Evolutionary conservation across 148 eudicot genomes (phyloP).

Genomic region (Rhododendron molle): DNA sequence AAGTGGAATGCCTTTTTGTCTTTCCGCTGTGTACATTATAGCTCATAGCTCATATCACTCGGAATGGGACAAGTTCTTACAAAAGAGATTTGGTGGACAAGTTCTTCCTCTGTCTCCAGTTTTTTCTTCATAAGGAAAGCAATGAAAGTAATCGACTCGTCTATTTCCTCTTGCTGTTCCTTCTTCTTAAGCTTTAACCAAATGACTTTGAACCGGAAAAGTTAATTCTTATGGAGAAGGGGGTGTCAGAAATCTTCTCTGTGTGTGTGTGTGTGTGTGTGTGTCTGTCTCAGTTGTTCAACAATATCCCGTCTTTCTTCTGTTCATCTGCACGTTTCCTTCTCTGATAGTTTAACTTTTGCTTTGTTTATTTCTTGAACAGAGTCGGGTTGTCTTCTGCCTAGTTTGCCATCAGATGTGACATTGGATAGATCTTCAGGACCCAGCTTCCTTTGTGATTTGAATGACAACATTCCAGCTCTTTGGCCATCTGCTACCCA

Average conservation of each 20-base stretch:
- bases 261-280: neutral
- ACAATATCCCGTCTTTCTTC: neutral
- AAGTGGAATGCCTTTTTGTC: neutral
- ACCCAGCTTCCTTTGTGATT: slow-evolving; percentile 82
- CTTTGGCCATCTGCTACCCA: slow-evolving; percentile 87
- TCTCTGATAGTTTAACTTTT: neutral
- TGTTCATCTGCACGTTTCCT: neutral
- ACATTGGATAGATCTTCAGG: slow-evolving; percentile 70
- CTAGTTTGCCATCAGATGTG: slow-evolving; percentile 91
- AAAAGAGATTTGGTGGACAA: neutral
- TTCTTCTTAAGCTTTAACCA: neutral
- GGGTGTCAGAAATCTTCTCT: neutral
- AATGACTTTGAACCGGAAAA: neutral
- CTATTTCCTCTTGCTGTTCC: no score
- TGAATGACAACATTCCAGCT: slow-evolving; percentile 94
- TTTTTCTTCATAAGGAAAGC: neutral
- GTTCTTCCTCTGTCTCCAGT: neutral
- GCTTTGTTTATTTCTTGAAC: slow-evolving; percentile 4
- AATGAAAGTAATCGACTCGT: neutral
- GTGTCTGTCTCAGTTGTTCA: neutral
- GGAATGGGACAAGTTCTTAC: neutral
- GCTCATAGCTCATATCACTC: neutral
- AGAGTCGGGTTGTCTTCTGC: slow-evolving; percentile 93
- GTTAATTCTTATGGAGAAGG: neutral
- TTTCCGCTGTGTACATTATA: neutral